Percentiles rank a stretch among this genome's conserved stretches.
Conservation (phyloP, 148 eudicot genomes). For the Limonium bicolor region DNA sequence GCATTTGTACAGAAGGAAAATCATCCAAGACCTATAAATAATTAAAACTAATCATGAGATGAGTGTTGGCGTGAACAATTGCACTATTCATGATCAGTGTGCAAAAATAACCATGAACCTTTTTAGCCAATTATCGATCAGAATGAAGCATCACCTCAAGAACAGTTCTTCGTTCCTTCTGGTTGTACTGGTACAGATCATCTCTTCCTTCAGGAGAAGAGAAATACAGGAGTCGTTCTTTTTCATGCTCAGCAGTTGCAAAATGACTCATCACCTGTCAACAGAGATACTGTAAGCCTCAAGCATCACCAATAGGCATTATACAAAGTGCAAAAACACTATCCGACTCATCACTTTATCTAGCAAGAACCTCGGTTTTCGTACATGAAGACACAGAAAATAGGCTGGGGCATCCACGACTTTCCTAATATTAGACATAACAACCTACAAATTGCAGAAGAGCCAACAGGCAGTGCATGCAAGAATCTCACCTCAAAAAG, state of each 20-base stretch:
- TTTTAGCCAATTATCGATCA: background rate
- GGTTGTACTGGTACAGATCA: slow-evolving; percentile 83
- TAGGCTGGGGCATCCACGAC: too few species aligned
- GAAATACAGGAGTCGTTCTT: slow-evolving; percentile 84
- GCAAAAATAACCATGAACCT: too few species aligned
- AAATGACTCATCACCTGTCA: slow-evolving; percentile 77
- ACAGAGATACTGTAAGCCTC: background rate
- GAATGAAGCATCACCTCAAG: slow-evolving; percentile 37
- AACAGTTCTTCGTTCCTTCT: slow-evolving; percentile 83
- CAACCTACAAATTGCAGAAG: too few species aligned
- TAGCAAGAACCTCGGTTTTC: too few species aligned
- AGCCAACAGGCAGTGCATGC: too few species aligned
- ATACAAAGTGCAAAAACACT: too few species aligned
- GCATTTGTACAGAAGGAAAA: slow-evolving; percentile 91
- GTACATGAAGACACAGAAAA: too few species aligned
- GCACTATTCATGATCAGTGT: too few species aligned
- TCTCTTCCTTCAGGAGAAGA: slow-evolving; percentile 94
- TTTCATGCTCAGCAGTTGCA: slow-evolving; percentile 91
- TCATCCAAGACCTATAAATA: slow-evolving; percentile 62
- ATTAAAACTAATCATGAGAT: background rate
- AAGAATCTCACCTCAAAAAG: slow-evolving; percentile 59
- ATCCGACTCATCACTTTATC: too few species aligned
- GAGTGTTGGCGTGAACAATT: too few species aligned
- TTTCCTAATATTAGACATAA: too few species aligned
- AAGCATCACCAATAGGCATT: background rate